These are phyloP conservation scores for Kodamaea lidongshanica DNA, from an alignment of 805 yeast genomes.

Conservation along the genomic window DNA sequence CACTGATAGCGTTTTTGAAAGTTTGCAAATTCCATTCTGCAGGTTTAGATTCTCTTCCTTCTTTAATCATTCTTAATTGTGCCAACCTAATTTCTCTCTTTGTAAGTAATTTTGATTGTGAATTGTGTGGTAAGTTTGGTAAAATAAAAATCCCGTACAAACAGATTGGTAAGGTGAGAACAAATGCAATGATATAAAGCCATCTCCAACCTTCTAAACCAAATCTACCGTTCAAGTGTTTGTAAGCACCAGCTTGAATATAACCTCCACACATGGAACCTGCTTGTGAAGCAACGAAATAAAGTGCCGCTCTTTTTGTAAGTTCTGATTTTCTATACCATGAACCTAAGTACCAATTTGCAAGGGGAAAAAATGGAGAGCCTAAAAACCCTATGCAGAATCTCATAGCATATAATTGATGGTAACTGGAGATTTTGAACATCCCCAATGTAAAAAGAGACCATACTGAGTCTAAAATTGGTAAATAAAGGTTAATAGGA, in stretches of 20 bases:
- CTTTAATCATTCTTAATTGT: conserved; percentile 17
- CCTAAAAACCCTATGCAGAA: conserved; percentile 19
- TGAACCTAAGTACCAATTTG: conserved; percentile 34
- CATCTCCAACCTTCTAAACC: conserved; percentile 17
- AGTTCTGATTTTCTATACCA: conserved; percentile 38
- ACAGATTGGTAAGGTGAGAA: conserved; percentile 13
- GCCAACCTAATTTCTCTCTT: conserved; percentile 7
- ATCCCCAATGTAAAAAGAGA: conserved; percentile 16
- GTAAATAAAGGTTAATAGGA: conserved; percentile 18
- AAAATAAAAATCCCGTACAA: conserved; percentile 8
- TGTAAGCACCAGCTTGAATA: conserved; percentile 12
- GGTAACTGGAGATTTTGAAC: conserved; percentile 13
- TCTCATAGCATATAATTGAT: conserved; percentile 17
- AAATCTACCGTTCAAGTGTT: conserved; percentile 10
- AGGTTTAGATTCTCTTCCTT: conserved; percentile 11
- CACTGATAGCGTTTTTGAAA: conserved; percentile 34
- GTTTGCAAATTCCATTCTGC: conserved; percentile 11
- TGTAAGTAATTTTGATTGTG: conserved; percentile 7
- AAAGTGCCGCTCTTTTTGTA: conserved; percentile 9
- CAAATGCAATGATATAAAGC: conserved; percentile 14
- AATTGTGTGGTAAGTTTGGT: conserved; percentile 8
- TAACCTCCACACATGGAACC: conserved; percentile 8
- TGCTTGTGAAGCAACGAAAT: conserved; percentile 6
- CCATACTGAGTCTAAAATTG: conserved; percentile 18
- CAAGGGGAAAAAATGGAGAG: conserved; percentile 9